phyloP scores from a whole-genome alignment of 129 eudicot species.

The Flaveria ramosissima region DNA sequence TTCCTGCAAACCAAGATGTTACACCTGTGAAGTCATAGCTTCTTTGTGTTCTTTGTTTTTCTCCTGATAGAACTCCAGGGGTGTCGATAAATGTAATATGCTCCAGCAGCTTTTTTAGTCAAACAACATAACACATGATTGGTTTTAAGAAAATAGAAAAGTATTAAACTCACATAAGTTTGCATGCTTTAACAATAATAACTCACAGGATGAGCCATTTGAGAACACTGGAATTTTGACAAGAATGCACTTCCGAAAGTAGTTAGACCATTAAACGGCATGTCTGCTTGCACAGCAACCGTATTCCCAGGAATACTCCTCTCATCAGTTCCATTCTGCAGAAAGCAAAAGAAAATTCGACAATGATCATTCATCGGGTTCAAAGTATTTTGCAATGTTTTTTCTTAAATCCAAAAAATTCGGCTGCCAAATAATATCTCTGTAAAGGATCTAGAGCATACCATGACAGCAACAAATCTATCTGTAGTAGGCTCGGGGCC shows the following conservation, averaged over 20 bases:
- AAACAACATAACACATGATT: constrained; percentile 14
- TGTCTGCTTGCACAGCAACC: constrained; percentile 90
- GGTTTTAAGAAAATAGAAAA: not conserved
- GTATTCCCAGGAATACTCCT: constrained; percentile 95
- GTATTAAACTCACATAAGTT: not conserved
- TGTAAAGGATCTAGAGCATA: constrained; percentile 24
- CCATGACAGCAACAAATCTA: constrained; percentile 94
- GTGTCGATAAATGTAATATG: constrained; percentile 90
- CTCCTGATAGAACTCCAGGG: constrained; percentile 96
- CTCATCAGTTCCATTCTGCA: constrained; percentile 87
- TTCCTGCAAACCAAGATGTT: constrained; percentile 92
- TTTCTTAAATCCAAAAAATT: not conserved
- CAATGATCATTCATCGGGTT: not conserved
- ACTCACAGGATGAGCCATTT: constrained; percentile 95
- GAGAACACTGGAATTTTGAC: constrained; percentile 95
- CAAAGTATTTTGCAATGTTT: not conserved
- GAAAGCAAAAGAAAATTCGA: not conserved
- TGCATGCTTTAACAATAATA: constrained; percentile 14
- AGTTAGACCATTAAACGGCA: constrained; percentile 92
- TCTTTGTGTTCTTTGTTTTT: constrained; percentile 89
- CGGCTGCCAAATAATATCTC: not conserved
- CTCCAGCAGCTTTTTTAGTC: constrained; percentile 60
- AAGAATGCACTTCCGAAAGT: constrained; percentile 83
- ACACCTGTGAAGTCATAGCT: constrained; percentile 97
- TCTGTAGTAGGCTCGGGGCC: constrained; percentile 99